These are phyloP conservation scores for Raffaelea ambrosiae DNA, from an alignment of 2,329 filamentous ascomycete genomes.

Conservation along the genomic window DNA sequence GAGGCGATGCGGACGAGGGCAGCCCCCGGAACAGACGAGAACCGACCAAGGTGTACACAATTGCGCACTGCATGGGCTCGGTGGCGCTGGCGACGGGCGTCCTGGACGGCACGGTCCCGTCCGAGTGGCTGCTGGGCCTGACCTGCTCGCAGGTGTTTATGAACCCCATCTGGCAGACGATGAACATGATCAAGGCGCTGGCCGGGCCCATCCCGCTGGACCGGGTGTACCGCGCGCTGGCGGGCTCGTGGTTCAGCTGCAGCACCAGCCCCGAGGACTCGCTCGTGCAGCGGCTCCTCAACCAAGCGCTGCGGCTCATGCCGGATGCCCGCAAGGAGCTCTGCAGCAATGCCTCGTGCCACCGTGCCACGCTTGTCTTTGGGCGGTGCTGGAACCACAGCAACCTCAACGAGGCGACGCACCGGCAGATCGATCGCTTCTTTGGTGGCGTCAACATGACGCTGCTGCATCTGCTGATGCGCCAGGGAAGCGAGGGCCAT, in stretches of 20 bases:
- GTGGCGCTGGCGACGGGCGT: constrained; percentile 51
- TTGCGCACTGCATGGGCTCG: constrained; percentile 57
- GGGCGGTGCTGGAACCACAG: constrained; percentile 56
- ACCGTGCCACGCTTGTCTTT: constrained; percentile 51
- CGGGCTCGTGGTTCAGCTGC: constrained; percentile 48
- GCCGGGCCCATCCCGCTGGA: constrained; percentile 40
- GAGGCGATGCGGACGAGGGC: no score
- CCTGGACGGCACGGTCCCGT: constrained; percentile 51
- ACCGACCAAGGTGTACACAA: constrained; percentile 38
- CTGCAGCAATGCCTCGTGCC: constrained; percentile 54
- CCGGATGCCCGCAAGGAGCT: constrained; percentile 46
- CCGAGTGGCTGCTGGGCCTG: constrained; percentile 48
- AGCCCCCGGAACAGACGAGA: not conserved
- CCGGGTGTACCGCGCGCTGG: constrained; percentile 34
- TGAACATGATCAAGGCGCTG: constrained; percentile 49
- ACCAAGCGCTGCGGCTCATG: constrained; percentile 50
- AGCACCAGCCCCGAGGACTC: constrained; percentile 36
- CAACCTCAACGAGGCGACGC: constrained; percentile 59
- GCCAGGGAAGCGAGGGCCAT: constrained; percentile 40
- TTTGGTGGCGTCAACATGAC: constrained; percentile 56
- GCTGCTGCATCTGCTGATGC: constrained; percentile 46
- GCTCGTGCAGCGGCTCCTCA: constrained; percentile 39
- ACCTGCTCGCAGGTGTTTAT: constrained; percentile 55
- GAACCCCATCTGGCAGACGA: constrained; percentile 48
- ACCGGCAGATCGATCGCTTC: constrained; percentile 51